These are phyloP conservation scores for Xylaria sp. DNA, from an alignment of 2,329 filamentous ascomycete genomes.

Conservation along the genomic window DNA sequence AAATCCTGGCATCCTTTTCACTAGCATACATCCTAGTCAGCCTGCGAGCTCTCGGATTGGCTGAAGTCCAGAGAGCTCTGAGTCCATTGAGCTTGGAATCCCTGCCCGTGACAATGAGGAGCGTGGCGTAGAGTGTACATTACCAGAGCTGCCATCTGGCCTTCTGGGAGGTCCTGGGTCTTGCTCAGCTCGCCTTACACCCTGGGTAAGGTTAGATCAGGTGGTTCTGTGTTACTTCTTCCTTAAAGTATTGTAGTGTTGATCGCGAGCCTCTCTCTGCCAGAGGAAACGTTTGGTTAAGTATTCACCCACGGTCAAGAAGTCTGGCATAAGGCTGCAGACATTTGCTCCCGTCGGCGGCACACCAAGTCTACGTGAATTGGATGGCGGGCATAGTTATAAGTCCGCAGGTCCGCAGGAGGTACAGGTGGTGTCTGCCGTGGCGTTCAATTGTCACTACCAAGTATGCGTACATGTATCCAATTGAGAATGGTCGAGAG, in stretches of 20 bases:
- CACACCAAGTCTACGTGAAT: not conserved
- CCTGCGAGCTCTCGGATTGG: slow-evolving; percentile 34
- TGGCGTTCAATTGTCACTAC: too few species aligned
- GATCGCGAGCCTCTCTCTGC: slow-evolving; percentile 6
- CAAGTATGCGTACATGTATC: not conserved
- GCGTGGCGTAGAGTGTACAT: not conserved
- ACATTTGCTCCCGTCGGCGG: not conserved
- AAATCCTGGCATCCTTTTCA: slow-evolving; percentile 35
- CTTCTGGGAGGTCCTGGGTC: too few species aligned
- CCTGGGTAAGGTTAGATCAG: not conserved
- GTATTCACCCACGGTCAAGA: not conserved
- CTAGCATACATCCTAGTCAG: slow-evolving; percentile 1
- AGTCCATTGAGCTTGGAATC: slow-evolving; percentile 1
- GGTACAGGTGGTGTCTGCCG: too few species aligned
- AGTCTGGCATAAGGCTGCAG: not conserved
- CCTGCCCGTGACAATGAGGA: slow-evolving; percentile 6
- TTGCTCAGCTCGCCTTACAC: not conserved
- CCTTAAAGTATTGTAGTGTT: not conserved
- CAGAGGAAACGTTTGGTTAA: not conserved
- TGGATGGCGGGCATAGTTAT: not conserved
- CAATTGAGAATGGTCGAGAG: not conserved
- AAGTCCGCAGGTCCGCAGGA: not conserved
- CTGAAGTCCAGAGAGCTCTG: slow-evolving; percentile 24
- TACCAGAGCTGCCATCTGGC: not conserved
- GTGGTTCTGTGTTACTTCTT: not conserved